Percentiles rank a stretch among this genome's conserved stretches.
Evolutionary conservation across 2,329 filamentous ascomycete genomes (phyloP).

Genomic region (Cladosporium sp.): DNA sequence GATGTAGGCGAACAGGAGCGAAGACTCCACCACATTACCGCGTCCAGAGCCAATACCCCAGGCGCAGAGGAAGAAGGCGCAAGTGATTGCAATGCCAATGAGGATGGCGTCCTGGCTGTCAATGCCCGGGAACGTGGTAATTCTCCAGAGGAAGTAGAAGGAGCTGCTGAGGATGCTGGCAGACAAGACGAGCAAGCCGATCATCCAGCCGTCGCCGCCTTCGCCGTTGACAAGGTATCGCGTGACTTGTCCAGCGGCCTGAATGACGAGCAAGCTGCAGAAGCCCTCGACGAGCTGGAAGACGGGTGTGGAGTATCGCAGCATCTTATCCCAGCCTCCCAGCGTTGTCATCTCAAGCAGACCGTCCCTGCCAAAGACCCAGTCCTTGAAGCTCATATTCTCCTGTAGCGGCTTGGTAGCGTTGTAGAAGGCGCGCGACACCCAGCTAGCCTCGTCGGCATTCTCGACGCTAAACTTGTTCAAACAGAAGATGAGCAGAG

Average conservation of each 20-base stretch:
- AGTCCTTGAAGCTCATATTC: constrained; percentile 71
- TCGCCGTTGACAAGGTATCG: constrained; percentile 90
- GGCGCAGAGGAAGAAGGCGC: constrained; percentile 85
- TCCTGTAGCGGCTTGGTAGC: constrained; percentile 39
- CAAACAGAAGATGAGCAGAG: constrained; percentile 89
- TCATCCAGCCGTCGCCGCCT: constrained; percentile 95
- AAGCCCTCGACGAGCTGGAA: constrained; percentile 97
- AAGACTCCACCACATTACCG: constrained; percentile 93
- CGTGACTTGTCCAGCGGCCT: constrained; percentile 90
- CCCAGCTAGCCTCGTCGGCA: constrained; percentile 70
- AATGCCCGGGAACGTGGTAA: constrained; percentile 90
- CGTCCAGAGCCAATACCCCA: constrained; percentile 93
- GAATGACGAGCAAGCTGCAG: constrained; percentile 92
- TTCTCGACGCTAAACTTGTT: constrained; percentile 93
- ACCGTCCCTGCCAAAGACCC: constrained; percentile 85
- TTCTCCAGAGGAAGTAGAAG: constrained; percentile 93
- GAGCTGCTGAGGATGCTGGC: constrained; percentile 91
- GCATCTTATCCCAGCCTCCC: constrained; percentile 82
- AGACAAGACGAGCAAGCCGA: constrained; percentile 81
- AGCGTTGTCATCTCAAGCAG: constrained; percentile 77
- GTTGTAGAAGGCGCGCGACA: constrained; percentile 59
- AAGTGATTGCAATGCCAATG: constrained; percentile 90
- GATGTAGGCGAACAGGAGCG: constrained; percentile 91
- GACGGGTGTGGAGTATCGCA: constrained; percentile 87
- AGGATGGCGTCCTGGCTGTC: constrained; percentile 88